Base-by-base conservation (phyloP, 495 filamentous ascomycete genomes). In the Hypoxylon trugodes region DNA sequence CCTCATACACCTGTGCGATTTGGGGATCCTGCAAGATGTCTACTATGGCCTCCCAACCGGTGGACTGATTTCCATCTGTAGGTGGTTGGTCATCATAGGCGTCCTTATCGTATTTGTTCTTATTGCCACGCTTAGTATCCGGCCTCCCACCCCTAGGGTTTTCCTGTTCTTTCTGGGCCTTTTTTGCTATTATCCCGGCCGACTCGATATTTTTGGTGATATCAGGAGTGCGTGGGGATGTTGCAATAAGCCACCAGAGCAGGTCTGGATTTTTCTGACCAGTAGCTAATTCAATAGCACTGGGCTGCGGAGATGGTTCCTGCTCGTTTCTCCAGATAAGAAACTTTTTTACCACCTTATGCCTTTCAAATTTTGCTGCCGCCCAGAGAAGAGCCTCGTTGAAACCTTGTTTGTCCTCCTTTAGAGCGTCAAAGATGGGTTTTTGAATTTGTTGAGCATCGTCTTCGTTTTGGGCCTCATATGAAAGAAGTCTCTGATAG, bases 211-310 rank as follows among this genome's bases (percentile, higher is more conserved):
- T 48, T 9, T 40, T 13, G 13, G 10, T 48, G 12, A 32, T 41
- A 40, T 41, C 13, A 1, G 0, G 1, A 1, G 4, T 41, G 22
- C 24, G 13, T 30, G 54, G 54, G 16, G 54, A 58, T 28, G 54
- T 48, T 0, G 54, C 54, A 48, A 58, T 46, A 12, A 58, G 42
- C 33, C 42, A 58, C 54, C 54, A 58, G 32, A 58, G 41, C 21
- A 40, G 2, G 3, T 58, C 42, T 3, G 54, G 33, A 1, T 40
- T 40, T 21, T 40, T 32, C 32, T 40, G 54, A 22, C 22, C 8
- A 15, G 54, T 16, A 41, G 54, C 54, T 12, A 58, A 32, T 43
- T 58, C 54, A 24, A 58, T 58, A 32, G 8, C 42, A 4, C 53
- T 58, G 2, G 7, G 6, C 4, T 32, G 3, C 26, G n/a, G n/a